Evolutionary conservation across 148 eudicot species (phyloP).

Genomic region (Nepenthes mirabilis): DNA sequence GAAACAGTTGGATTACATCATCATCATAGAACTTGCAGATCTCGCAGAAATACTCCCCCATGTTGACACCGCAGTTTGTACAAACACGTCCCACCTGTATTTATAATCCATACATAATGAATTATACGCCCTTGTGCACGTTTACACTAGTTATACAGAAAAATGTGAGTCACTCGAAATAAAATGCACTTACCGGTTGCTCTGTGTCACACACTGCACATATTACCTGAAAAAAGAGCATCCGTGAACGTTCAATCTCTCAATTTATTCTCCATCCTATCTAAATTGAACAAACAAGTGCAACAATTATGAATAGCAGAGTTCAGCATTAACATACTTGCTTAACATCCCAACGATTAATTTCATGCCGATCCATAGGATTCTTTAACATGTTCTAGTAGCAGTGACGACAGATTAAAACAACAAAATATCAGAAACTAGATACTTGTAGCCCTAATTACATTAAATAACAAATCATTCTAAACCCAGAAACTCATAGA

Average conservation of each 20-base stretch:
- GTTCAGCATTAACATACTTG: constrained; percentile 42
- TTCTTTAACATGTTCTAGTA: constrained; percentile 46
- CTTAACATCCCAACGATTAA: constrained; percentile 51
- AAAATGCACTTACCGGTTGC: constrained; percentile 58
- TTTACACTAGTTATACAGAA: neutral
- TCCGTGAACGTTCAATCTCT: constrained; percentile 1
- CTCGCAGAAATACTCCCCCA: constrained; percentile 86
- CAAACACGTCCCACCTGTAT: constrained; percentile 60
- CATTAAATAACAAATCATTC: neutral
- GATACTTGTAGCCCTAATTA: neutral
- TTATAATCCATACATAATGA: neutral
- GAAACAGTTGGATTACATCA: constrained; percentile 35
- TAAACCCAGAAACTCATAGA: constrained; percentile 1
- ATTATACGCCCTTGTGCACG: neutral
- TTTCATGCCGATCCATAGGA: constrained; percentile 67
- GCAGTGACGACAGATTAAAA: constrained; percentile 7
- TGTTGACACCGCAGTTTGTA: constrained; percentile 76
- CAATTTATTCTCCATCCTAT: neutral
- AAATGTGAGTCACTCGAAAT: constrained; percentile 1
- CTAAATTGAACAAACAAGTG: neutral
- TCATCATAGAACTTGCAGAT: constrained; percentile 86
- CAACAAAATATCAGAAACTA: neutral
- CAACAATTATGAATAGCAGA: neutral
- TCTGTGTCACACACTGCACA: constrained; percentile 97
- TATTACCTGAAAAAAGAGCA: constrained; percentile 38